Evolutionary conservation across 768 basidiomycete genomes (phyloP).

Genomic region (Podaxis rugospora): DNA sequence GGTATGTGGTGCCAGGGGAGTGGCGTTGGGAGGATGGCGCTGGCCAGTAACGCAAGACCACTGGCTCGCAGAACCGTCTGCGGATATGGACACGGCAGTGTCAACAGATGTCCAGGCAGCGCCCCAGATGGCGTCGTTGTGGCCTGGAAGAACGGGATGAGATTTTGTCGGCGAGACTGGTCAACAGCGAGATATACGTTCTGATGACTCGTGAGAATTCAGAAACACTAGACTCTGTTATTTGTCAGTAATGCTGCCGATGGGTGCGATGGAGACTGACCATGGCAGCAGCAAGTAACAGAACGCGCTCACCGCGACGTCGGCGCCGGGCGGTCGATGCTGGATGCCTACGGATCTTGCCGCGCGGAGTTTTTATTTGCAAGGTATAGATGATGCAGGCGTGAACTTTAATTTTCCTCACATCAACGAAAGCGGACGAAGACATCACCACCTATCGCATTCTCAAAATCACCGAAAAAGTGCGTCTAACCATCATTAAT

Average conservation of each 20-base stretch:
- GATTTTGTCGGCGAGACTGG: slow-evolving; percentile 21
- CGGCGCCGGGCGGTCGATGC: slow-evolving; percentile 7
- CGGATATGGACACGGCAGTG: slow-evolving; percentile 64
- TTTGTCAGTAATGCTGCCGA: background rate
- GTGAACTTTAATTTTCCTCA: slow-evolving; percentile 53
- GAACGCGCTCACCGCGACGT: slow-evolving; percentile 23
- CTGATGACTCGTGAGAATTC: slow-evolving; percentile 69
- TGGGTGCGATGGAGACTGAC: slow-evolving; percentile 18
- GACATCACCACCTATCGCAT: slow-evolving; percentile 51
- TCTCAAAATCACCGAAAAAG: slow-evolving; percentile 33
- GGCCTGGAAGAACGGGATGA: slow-evolving; percentile 48
- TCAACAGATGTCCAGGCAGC: slow-evolving; percentile 67
- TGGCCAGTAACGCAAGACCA: slow-evolving; percentile 69
- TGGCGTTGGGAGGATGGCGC: slow-evolving; percentile 43
- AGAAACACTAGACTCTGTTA: slow-evolving; percentile 68
- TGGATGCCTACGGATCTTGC: slow-evolving; percentile 31
- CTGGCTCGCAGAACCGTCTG: slow-evolving; percentile 73
- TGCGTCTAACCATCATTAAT: slow-evolving; percentile 17
- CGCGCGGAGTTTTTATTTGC: slow-evolving; percentile 53
- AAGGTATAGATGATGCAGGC: slow-evolving; percentile 18
- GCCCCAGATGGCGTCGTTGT: slow-evolving; percentile 78
- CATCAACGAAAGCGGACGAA: slow-evolving; percentile 97
- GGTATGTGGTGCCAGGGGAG: slow-evolving; percentile 66
- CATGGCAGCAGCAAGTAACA: slow-evolving; percentile 20
- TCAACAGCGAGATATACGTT: slow-evolving; percentile 51